Evolutionary conservation across 352 stramenopile species (phyloP), one percentile per base, ranked within the genome.

Genomic region (Plasmopara muralis): DNA sequence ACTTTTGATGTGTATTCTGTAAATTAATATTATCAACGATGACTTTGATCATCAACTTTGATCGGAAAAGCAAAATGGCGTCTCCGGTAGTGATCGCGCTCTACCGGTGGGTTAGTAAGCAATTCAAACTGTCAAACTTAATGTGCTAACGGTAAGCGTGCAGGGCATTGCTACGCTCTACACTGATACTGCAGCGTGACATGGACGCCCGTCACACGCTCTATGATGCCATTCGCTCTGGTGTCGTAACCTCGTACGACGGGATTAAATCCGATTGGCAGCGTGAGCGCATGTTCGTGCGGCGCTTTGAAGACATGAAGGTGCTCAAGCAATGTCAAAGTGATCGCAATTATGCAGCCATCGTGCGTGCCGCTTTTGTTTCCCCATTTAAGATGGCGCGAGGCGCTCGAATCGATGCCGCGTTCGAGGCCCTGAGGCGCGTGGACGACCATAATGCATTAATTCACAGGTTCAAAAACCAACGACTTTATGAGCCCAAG

Each of bases 401-500:
- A 9, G 53, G 69, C 39, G 55, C 72, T 31, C 70, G 80, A 9
- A 68, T 91, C 12, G 78, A 91, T 52, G 70, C 58, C 64, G 81
- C 68, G 0, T 94, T 94, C 47, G 50, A 66, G 1, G 53, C 64
- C 13, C 47, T 94, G 2, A 73, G 69, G 10, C 47, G 71, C 9
- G 57, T 94, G 9, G 76, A 88, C 40, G 67, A 87, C 47, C 81
- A 94, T 35, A 89, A 89, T 44, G 74, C 76, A 0, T 52, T 90
- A 9, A 63, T 89, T 15, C 51, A 68, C 5, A 57, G 77, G 35
- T 66, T 88, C 29, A 55, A 56, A 8, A 63, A 58, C 6, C 65
- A 79, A 47, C 68, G 66, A 14, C 52, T 62, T 0, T 94, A 88
- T 43, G 35, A 63, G 10, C 43, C 69, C 9, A 80, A 83, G 61